phyloP scores from a whole-genome alignment of 176 grass and related monocot genomes.

The Bolboschoenus planiculmis region DNA sequence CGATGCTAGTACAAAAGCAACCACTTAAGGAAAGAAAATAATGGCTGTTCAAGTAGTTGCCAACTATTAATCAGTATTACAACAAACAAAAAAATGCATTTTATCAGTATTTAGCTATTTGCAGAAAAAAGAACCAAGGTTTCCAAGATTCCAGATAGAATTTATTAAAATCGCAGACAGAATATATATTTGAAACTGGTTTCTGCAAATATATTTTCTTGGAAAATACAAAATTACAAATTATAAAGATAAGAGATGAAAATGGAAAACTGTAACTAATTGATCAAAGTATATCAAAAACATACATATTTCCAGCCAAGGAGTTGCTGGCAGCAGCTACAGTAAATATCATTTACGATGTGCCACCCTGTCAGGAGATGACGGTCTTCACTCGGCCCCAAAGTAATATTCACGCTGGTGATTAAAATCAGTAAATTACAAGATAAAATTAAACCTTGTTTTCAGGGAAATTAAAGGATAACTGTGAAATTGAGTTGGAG shows the following conservation, averaged over 20 bases:
- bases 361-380: slow-evolving; percentile 76
- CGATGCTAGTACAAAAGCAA: neutral
- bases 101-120: neutral
- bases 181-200: neutral
- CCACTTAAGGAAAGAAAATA: neutral
- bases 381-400: slow-evolving; percentile 81
- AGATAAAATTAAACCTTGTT: neutral
- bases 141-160: neutral
- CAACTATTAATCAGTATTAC: neutral
- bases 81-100: neutral
- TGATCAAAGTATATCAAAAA: slow-evolving; percentile 3
- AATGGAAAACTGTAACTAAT: neutral
- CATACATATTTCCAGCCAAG: slow-evolving; percentile 96
- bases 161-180: neutral
- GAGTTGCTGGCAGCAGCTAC: slow-evolving; percentile 69
- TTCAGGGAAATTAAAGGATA: neutral
- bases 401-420: slow-evolving; percentile 65
- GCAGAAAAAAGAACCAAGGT: neutral
- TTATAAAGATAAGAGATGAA: neutral
- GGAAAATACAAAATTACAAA: neutral
- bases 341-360: slow-evolving; percentile 84
- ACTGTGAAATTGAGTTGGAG: neutral
- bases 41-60: neutral
- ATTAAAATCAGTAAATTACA: neutral
- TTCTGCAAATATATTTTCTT: neutral